Evolutionary conservation across 176 grass and related monocot genomes (phyloP), one percentile per base, ranked within the genome.

Genomic region (Avena insularis): DNA sequence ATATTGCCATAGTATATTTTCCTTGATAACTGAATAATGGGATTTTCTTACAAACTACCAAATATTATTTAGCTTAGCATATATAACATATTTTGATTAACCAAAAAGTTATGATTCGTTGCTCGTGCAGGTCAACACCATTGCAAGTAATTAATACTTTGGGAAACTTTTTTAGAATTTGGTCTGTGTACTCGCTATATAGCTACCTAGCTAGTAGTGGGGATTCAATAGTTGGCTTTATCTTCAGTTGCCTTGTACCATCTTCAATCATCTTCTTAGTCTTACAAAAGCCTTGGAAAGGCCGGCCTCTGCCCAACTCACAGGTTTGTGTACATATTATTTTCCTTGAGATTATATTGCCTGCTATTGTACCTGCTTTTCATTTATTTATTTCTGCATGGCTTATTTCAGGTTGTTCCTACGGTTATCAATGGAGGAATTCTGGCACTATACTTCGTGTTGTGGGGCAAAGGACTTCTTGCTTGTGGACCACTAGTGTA

Each of bases 381-480:
- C 25, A 40, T 80, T 40, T 40, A 54, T 78, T 90, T 19, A 49
- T n/a, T 80, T 86, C 57, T 65, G n/a, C 17, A 71, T 71, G 21
- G n/a, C 11, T 72, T 87, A 64, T 87, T 84, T 83, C 82, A 99
- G 97, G 87, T 96, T 33, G 74, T 94, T 84, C 97, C 97, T 48
- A 90, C 97, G 76, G 87, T 99, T 64, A 82, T 99, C 68, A 99
- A 96, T 96, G 97, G 97, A 71, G 97, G 97, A 79, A 96, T 99
- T 78, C 89, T 99, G 87, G 89, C 97, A 81, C 89, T 99, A 90
- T 96, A 96, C 89, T 99, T 91, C 4, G 80, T 93, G 20, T 89
- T 98, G 74, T 98, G 97, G 97, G 97, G 92, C 49, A 98, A 98
- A 90, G 97, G 97, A 48, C 90, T 98, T 91, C 82, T 90, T 61